These are phyloP conservation scores for Pythium dissimile DNA, from an alignment of 352 stramenopile genomes.

Conservation along the genomic window DNA sequence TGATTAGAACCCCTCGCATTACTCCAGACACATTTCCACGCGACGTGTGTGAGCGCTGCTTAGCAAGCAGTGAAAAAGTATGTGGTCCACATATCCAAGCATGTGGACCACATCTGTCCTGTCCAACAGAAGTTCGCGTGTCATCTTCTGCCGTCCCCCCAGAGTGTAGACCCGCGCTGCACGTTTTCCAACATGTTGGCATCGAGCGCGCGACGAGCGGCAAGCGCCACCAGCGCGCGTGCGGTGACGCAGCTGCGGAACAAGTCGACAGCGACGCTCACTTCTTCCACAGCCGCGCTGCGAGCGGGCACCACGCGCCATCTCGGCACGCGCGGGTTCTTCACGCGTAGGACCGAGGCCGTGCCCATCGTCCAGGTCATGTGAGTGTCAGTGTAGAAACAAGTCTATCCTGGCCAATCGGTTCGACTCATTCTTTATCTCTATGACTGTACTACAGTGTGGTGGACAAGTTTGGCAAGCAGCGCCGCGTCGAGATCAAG, in stretches of 20 bases:
- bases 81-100: neutral
- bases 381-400: neutral
- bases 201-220: constrained; percentile 8
- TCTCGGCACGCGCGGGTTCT: constrained; percentile 19
- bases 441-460: no score
- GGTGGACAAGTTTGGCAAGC: constrained; percentile 29
- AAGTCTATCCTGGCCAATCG: neutral
- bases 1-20: no score
- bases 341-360: constrained; percentile 15
- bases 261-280: constrained; percentile 7
- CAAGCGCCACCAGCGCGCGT: constrained; percentile 11
- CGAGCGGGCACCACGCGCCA: constrained; percentile 62
- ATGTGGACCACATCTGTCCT: constrained; percentile 15
- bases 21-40: no score
- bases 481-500: constrained; percentile 23
- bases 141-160: constrained; percentile 6
- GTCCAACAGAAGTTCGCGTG: constrained; percentile 11
- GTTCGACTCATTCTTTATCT: no score
- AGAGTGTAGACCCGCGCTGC: neutral
- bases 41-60: no score
- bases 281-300: constrained; percentile 32
- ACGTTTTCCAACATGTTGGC: neutral
- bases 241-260: neutral
- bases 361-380: constrained; percentile 23
- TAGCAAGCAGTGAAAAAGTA: no score